A percentile compares a stretch with the other conserved stretches of the same genome.
These are phyloP conservation scores for Trichoderma harzianum DNA, from an alignment of 2,329 filamentous ascomycete genomes.

Conservation along the genomic window DNA sequence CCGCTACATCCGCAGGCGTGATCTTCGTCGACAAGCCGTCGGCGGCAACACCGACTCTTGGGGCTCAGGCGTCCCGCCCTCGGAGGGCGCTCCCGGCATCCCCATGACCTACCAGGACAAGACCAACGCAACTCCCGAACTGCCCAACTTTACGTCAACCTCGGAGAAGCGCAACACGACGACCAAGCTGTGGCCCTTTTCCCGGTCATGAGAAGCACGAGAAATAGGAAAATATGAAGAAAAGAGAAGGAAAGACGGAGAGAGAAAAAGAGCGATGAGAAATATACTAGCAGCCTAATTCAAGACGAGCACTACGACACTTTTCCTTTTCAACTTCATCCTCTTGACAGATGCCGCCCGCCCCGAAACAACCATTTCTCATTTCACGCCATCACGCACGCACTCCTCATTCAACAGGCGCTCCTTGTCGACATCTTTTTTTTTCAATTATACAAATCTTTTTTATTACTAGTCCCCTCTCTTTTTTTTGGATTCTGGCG, in stretches of 20 bases:
- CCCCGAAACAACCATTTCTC: neutral
- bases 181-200: conserved; percentile 10
- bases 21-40: conserved; percentile 46
- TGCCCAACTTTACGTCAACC: conserved; percentile 10
- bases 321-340: neutral
- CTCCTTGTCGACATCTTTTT: neutral
- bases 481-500: conserved; percentile 15
- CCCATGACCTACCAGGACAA: conserved; percentile 25
- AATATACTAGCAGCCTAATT: conserved; percentile 5
- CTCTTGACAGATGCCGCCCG: neutral
- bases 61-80: conserved; percentile 30
- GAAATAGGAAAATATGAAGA: neutral
- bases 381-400: neutral
- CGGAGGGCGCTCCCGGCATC: conserved; percentile 23
- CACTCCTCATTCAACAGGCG: conserved; percentile 4
- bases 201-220: neutral
- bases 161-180: conserved; percentile 16
- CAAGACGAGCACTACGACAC: conserved; percentile 9
- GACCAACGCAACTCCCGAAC: neutral
- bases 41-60: conserved; percentile 33
- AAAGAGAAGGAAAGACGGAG: neutral
- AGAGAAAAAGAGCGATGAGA: neutral
- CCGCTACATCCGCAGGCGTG: conserved; percentile 68
- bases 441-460: neutral
- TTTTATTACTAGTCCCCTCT: neutral